Evolutionary conservation across 106 monocot species (phyloP).

Genomic region (Phalaenopsis equestris): DNA sequence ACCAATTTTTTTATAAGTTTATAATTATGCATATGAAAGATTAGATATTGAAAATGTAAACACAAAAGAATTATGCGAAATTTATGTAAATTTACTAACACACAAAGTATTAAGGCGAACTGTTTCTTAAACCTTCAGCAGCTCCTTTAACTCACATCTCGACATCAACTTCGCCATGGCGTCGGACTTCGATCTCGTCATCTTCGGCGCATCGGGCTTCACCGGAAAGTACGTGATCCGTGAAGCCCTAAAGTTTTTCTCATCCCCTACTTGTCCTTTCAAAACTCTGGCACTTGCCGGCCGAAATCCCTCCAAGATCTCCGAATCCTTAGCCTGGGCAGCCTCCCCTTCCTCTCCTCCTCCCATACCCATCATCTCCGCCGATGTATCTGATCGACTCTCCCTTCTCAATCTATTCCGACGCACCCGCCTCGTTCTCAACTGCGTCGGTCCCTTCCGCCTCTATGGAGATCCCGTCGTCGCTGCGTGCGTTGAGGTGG

Average conservation of each 20-base stretch:
- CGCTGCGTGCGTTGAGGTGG: constrained; percentile 67
- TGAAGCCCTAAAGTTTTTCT: constrained; percentile 69
- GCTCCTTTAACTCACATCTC: too few relatives aligned
- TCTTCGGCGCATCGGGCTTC: constrained; percentile 91
- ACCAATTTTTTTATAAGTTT: too few relatives aligned
- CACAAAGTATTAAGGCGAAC: too few relatives aligned
- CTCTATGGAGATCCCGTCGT: constrained; percentile 70
- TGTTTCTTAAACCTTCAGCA: too few relatives aligned
- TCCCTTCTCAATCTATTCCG: constrained; percentile 55
- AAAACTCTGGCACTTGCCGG: constrained; percentile 77
- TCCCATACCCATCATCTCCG: constrained; percentile 39
- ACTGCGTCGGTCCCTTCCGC: constrained; percentile 92
- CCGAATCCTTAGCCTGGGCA: constrained; percentile 63
- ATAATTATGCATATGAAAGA: too few relatives aligned
- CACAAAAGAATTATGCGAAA: too few relatives aligned
- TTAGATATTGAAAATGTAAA: too few relatives aligned
- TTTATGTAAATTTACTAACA: too few relatives aligned
- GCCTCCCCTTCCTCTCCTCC: constrained; percentile 22
- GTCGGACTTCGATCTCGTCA: constrained; percentile 48
- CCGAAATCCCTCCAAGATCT: constrained; percentile 51
- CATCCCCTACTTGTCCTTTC: constrained; percentile 32
- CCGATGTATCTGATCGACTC: constrained; percentile 39
- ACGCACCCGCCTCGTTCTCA: constrained; percentile 51
- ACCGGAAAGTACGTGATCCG: constrained; percentile 81
- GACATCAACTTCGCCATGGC: constrained; percentile 3